Percentiles rank a stretch among this genome's conserved stretches.
phyloP scores from a whole-genome alignment of 2,329 filamentous ascomycete species.

The Hypoxylon sp. region DNA sequence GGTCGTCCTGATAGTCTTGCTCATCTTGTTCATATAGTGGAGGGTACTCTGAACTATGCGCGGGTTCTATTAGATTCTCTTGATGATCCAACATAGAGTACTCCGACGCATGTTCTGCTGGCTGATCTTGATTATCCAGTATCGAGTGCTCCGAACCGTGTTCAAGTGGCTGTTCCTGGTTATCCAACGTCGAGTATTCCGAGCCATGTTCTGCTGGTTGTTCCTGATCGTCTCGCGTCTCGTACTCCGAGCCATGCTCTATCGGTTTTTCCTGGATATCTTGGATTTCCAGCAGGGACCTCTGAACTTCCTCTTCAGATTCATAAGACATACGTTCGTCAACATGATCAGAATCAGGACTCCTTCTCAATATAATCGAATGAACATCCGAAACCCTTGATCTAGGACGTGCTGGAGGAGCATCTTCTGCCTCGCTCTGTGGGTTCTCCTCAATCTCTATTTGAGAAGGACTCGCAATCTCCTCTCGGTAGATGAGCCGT shows the following conservation, averaged over 20 bases:
- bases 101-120: slow-evolving; percentile 1
- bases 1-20: slow-evolving; percentile 47
- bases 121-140: slow-evolving; percentile 2
- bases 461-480: slow-evolving; percentile 53
- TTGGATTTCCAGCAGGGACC: slow-evolving; percentile 17
- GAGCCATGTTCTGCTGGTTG: background rate
- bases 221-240: background rate
- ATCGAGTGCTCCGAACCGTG: background rate
- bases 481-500: slow-evolving; percentile 54
- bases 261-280: slow-evolving; percentile 18
- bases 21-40: slow-evolving; percentile 57
- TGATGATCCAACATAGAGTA: background rate
- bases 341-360: slow-evolving; percentile 18
- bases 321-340: slow-evolving; percentile 20
- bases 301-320: slow-evolving; percentile 12
- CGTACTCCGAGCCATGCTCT: background rate
- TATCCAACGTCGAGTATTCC: background rate
- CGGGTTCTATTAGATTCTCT: background rate
- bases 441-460: slow-evolving; percentile 54
- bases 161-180: background rate
- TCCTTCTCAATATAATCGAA: slow-evolving; percentile 39
- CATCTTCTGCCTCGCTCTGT: slow-evolving; percentile 48
- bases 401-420: slow-evolving; percentile 24
- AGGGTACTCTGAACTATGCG: slow-evolving; percentile 61
- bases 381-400: slow-evolving; percentile 35